These are phyloP conservation scores for Durio zibethinus DNA, from an alignment of 345 rosid species.

Conservation along the genomic window DNA sequence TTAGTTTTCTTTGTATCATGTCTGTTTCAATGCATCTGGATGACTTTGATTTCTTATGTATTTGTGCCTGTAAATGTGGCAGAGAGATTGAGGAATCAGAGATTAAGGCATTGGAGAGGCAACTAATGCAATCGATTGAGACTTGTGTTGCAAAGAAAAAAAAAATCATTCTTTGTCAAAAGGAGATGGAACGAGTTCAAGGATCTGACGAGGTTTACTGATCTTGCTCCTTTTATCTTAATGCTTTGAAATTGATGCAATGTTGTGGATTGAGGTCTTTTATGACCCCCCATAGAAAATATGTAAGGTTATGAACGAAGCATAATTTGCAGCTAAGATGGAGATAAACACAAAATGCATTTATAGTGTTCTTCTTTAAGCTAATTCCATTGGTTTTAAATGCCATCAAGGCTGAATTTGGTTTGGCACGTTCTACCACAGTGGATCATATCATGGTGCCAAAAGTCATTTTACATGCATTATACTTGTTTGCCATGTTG, in stretches of 20 bases:
- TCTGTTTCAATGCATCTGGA: background rate
- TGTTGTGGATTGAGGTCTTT: constrained; percentile 1
- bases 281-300: background rate
- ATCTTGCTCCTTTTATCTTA: constrained; percentile 16
- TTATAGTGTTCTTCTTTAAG: background rate
- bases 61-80: constrained; percentile 14
- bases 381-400: background rate
- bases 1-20: background rate
- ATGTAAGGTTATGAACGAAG: background rate
- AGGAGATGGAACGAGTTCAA: constrained; percentile 87
- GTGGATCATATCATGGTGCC: background rate
- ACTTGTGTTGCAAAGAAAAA: constrained; percentile 85
- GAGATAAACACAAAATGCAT: background rate
- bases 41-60: constrained; percentile 4
- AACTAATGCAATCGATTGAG: constrained; percentile 92
- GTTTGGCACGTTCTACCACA: background rate
- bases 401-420: background rate
- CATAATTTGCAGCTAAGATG: background rate
- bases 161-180: constrained; percentile 76
- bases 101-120: constrained; percentile 86
- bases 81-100: constrained; percentile 95
- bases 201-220: constrained; percentile 79
- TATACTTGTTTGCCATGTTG: background rate
- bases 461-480: background rate
- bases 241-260: background rate